Evolutionary conservation across 257 asterid species (phyloP), one percentile per base, ranked within the genome.

Genomic region (Fraxinus cuspidata): DNA sequence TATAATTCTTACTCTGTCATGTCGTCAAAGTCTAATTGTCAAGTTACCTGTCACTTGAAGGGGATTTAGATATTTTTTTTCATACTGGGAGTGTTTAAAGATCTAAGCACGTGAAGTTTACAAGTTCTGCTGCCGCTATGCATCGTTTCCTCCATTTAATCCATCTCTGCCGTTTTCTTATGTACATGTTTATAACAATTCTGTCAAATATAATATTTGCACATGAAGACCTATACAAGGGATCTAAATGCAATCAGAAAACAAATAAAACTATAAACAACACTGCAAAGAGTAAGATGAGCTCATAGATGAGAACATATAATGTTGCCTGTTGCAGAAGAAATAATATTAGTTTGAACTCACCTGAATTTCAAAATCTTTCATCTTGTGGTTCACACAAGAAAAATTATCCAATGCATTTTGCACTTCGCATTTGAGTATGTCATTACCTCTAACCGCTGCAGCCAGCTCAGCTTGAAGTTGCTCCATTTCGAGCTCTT

Each of bases 381-480:
- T 94, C 94, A 84, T 83, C 88, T 86, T 84, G 84, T 96, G 97
- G 84, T 87, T 91, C 74, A 82, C 32, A 77, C 97, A 96, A 53
- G 98, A 88, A 80, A 90, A 86, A 68, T 85, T 86, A 85, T 96
- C 99, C 77, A 84, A 29, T 28, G 96, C 92, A 81, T 91, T 92
- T 82, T 94, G 97, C 56, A 91, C 88, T 84, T 96, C 98, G 74
- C 94, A 87, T 84, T 89, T 94, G 81, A 92, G 94, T 73, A 92
- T 83, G 37, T 96, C 98, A 40, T 87, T 89, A 73, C 96, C 92
- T 81, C 97, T 87, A 72, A 94, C 85, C 27, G 91, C 88, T 73
- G 97, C 91, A 74, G 98, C 98, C 75, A 96, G 88, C 84, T 96
- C 99, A 80, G 99, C 93, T 82, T 89, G 94, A 82, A 92, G 88